Evolutionary conservation across 2,329 filamentous ascomycete species (phyloP), one percentile per base, ranked within the genome.

Genomic region (Harringtonia aguacate): DNA sequence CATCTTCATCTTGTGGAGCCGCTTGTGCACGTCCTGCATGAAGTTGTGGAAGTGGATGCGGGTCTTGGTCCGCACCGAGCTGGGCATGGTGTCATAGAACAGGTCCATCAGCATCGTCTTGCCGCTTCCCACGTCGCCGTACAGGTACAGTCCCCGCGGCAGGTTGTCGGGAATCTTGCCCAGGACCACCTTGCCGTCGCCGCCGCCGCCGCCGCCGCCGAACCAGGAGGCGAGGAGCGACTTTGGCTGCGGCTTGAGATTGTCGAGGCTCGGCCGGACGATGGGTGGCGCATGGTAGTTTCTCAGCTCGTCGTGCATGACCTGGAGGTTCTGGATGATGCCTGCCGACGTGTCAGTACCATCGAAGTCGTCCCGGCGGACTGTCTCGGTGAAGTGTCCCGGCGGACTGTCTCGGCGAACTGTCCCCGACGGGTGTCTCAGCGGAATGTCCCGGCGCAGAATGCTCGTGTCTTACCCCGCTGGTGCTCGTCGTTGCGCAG

Each of bases 31-130:
- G 61, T 94, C 86, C 63, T 97, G 92, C 92, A 98, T 98, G 69
- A 98, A 98, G 62, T 95, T 95, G 69, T 97, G 88, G 65, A 98
- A 98, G 68, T 98, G 92, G 57, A 98, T 95, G 39, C 92, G 76
- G 38, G 83, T 94, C 68, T 95, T 95, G 28, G 79, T 78, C 46
- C 72, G 75, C 51, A 97, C 88, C 47, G 83, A 82, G 15, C 69
- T 61, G 0, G 92, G 92, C 20, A 97, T 69, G 0, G 90, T 95
- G 51, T 97, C 89, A 67, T 89, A 95, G 63, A 97, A 95, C 40
- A 98, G 70, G 60, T 98, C 90, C 92, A 98, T 98, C 58, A 98
- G 72, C 92, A 98, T 98, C 3, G 92, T 98, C 72, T 98, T 98
- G 49, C 92, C 92, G 56, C 87, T 94, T 34, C 92, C 92, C 3